Conservation (phyloP, 1,284 basidiomycete species). For the Sporisorium sorghi region DNA sequence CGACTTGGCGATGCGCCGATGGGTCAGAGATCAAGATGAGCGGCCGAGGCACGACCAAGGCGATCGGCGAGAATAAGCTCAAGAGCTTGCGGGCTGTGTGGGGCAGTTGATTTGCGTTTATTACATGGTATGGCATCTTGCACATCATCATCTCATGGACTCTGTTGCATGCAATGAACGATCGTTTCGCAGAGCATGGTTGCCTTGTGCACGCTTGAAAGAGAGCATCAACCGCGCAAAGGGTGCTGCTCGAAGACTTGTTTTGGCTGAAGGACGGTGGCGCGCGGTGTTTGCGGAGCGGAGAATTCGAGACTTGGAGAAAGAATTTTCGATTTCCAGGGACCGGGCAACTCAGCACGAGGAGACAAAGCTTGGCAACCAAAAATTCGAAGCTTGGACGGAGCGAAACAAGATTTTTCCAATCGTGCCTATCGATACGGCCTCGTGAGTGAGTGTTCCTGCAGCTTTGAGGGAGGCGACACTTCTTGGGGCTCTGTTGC, state of each 20-base stretch:
- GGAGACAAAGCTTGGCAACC: no score
- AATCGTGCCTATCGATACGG: neutral
- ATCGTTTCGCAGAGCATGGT: neutral
- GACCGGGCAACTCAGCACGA: no score
- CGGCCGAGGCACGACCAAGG: slow-evolving; percentile 60
- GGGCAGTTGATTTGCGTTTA: slow-evolving; percentile 55
- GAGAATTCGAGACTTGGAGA: no score
- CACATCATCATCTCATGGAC: slow-evolving; percentile 7
- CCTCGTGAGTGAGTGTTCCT: slow-evolving; percentile 1
- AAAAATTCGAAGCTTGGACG: neutral
- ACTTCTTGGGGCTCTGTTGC: neutral
- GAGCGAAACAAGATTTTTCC: neutral
- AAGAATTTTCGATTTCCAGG: no score
- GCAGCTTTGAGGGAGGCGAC: neutral
- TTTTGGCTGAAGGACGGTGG: no score
- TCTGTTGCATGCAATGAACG: neutral
- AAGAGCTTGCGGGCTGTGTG: slow-evolving; percentile 56
- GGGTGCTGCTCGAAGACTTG: no score
- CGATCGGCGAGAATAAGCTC: slow-evolving; percentile 53
- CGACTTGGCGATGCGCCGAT: slow-evolving; percentile 28
- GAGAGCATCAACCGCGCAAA: no score
- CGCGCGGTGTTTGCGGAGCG: no score
- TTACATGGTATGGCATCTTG: neutral
- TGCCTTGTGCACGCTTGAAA: neutral
- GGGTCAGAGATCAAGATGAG: slow-evolving; percentile 47